phyloP scores from a whole-genome alignment of 169 alveolate genomes.

The Theileria luwenshuni region DNA sequence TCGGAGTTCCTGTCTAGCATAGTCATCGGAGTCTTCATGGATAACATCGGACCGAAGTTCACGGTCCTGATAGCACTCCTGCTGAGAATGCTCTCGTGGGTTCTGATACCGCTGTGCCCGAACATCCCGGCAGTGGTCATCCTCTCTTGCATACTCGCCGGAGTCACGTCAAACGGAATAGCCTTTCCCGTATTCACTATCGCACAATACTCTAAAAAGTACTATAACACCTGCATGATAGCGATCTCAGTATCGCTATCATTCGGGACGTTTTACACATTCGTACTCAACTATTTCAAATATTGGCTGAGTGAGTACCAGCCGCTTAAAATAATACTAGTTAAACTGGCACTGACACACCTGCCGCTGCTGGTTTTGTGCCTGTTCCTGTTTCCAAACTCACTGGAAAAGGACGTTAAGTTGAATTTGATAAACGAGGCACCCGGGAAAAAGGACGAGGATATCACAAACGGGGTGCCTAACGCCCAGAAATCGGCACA shows the following conservation, averaged over 20 bases:
- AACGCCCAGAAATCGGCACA: neutral
- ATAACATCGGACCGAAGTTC: slow-evolving; percentile 48
- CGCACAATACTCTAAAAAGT: slow-evolving; percentile 49
- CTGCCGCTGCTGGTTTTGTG: slow-evolving; percentile 45
- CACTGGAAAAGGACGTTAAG: slow-evolving; percentile 38
- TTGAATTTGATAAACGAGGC: slow-evolving; percentile 23
- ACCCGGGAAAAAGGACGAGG: neutral
- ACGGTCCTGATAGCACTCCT: slow-evolving; percentile 24
- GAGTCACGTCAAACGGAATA: slow-evolving; percentile 46
- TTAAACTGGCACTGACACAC: slow-evolving; percentile 47
- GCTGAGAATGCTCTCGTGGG: slow-evolving; percentile 51
- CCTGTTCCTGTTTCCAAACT: slow-evolving; percentile 45
- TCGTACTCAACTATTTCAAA: slow-evolving; percentile 32
- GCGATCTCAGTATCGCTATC: slow-evolving; percentile 45
- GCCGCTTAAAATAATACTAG: slow-evolving; percentile 13
- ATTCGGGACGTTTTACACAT: slow-evolving; percentile 46
- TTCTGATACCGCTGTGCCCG: slow-evolving; percentile 27
- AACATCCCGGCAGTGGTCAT: slow-evolving; percentile 32
- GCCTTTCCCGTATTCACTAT: slow-evolving; percentile 65
- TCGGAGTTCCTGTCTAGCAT: slow-evolving; percentile 64
- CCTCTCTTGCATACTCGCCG: slow-evolving; percentile 39
- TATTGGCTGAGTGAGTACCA: slow-evolving; percentile 8
- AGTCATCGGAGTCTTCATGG: slow-evolving; percentile 58
- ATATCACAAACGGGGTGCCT: neutral
- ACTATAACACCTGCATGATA: slow-evolving; percentile 47